These are phyloP conservation scores for Aspergillus bertholletiae DNA, from an alignment of 495 filamentous ascomycete species.

Conservation along the genomic window DNA sequence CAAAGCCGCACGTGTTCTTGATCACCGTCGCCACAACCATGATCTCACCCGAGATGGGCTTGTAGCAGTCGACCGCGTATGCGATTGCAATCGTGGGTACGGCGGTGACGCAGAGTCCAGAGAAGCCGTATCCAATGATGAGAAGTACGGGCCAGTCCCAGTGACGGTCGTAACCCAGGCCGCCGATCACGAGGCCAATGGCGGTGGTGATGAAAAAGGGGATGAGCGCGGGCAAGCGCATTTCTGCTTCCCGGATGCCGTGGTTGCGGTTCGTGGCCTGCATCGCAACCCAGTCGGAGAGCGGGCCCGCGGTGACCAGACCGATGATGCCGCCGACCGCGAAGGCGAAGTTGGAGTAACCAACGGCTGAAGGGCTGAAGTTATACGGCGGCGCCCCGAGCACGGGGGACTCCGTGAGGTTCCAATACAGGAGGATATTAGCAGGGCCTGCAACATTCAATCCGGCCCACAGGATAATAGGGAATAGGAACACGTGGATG, in stretches of 20 bases:
- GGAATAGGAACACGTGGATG: too few relatives aligned
- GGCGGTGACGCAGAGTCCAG: slow-evolving; percentile 56
- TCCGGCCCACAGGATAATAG: slow-evolving; percentile 22
- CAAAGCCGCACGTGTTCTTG: slow-evolving; percentile 59
- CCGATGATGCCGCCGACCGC: slow-evolving; percentile 53
- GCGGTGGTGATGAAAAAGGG: slow-evolving; percentile 55
- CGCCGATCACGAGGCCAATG: slow-evolving; percentile 58
- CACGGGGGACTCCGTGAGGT: slow-evolving; percentile 60
- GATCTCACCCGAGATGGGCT: slow-evolving; percentile 55
- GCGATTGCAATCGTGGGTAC: slow-evolving; percentile 48
- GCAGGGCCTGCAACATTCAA: slow-evolving; percentile 60
- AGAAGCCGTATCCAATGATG: slow-evolving; percentile 50
- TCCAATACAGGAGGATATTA: slow-evolving; percentile 57
- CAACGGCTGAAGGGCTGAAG: slow-evolving; percentile 50
- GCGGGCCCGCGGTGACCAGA: slow-evolving; percentile 53
- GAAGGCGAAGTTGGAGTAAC: slow-evolving; percentile 43
- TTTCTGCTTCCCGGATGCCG: slow-evolving; percentile 68
- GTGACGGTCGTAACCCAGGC: slow-evolving; percentile 55
- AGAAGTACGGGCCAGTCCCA: slow-evolving; percentile 55
- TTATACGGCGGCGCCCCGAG: slow-evolving; percentile 59
- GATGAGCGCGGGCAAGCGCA: slow-evolving; percentile 62
- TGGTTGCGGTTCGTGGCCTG: slow-evolving; percentile 52
- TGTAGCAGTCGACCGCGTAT: slow-evolving; percentile 61
- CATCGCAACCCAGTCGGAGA: slow-evolving; percentile 58
- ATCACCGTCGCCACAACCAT: slow-evolving; percentile 59